Evolutionary conservation across 2,329 filamentous ascomycete species (phyloP).

Genomic region (Pyrenophora teres): DNA sequence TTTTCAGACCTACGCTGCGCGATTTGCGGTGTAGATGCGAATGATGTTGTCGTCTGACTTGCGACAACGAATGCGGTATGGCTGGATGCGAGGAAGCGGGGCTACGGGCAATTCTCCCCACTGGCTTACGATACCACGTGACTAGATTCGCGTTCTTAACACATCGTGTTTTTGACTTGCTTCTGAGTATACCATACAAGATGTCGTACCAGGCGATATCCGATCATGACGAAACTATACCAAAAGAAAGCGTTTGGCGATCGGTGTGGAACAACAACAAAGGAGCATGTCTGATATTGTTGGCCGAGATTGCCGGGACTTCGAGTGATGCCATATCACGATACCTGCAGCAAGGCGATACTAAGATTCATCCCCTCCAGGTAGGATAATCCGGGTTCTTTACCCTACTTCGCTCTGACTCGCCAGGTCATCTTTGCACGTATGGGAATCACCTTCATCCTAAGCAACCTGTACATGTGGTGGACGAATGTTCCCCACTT

Average conservation of each 20-base stretch:
- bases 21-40: no score
- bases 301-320: conserved; percentile 13
- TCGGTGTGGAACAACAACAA: conserved; percentile 16
- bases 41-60: no score
- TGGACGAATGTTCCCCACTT: conserved; percentile 51
- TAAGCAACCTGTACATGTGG: conserved; percentile 73
- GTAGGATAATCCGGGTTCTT: neutral
- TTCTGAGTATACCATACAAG: no score
- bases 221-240: no score
- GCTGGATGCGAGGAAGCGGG: no score
- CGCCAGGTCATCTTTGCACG: conserved; percentile 72
- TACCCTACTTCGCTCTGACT: neutral
- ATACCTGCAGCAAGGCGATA: conserved; percentile 17
- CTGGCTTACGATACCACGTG: no score
- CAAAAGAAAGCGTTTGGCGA: conserved; percentile 10
- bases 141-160: no score
- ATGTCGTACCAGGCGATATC: no score
- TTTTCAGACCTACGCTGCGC: no score
- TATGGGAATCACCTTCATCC: conserved; percentile 70
- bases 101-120: no score
- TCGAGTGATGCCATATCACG: conserved; percentile 20
- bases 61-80: no score
- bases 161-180: no score
- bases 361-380: conserved; percentile 18
- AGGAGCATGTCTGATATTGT: conserved; percentile 16